Percentiles rank a stretch among this genome's conserved stretches.
Evolutionary conservation across 2,329 filamentous ascomycete genomes (phyloP).

Genomic region (Neonectria ditissima): DNA sequence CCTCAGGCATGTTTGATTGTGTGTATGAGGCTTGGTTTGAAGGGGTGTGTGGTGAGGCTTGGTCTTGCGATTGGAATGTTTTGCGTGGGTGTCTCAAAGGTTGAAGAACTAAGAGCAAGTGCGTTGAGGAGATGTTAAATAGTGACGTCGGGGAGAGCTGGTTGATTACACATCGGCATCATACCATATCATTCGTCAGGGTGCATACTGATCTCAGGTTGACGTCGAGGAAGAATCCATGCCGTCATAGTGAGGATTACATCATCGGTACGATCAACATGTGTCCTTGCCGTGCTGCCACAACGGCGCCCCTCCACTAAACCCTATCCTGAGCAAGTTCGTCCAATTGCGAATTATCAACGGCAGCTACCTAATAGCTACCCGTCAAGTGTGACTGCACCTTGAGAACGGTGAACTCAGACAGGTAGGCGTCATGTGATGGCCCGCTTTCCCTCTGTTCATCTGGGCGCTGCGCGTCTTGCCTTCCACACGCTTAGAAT

Average conservation of each 20-base stretch:
- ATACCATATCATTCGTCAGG: not conserved
- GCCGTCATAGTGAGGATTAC: constrained; percentile 45
- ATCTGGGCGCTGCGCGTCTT: too few species aligned
- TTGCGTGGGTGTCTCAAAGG: not conserved
- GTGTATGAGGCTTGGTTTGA: constrained; percentile 16
- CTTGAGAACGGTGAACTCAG: not conserved
- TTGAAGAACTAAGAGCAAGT: not conserved
- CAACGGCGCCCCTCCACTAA: not conserved
- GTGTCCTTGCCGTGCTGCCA: not conserved
- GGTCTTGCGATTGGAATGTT: not conserved
- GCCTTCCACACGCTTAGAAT: too few species aligned
- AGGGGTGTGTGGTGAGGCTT: not conserved
- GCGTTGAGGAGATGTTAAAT: constrained; percentile 9
- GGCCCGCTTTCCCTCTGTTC: too few species aligned
- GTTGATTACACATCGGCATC: not conserved
- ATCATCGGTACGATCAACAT: constrained; percentile 39
- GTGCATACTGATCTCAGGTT: constrained; percentile 37
- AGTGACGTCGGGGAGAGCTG: not conserved
- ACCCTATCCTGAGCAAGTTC: not conserved
- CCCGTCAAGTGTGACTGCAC: not conserved
- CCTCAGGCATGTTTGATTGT: constrained; percentile 72
- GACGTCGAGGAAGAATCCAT: constrained; percentile 42
- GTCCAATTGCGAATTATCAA: too few species aligned
- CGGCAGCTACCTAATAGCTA: too few species aligned
- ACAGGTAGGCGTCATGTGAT: not conserved